These are phyloP conservation scores for Fomitopsis serialis DNA, from an alignment of 768 basidiomycete genomes.

Conservation along the genomic window DNA sequence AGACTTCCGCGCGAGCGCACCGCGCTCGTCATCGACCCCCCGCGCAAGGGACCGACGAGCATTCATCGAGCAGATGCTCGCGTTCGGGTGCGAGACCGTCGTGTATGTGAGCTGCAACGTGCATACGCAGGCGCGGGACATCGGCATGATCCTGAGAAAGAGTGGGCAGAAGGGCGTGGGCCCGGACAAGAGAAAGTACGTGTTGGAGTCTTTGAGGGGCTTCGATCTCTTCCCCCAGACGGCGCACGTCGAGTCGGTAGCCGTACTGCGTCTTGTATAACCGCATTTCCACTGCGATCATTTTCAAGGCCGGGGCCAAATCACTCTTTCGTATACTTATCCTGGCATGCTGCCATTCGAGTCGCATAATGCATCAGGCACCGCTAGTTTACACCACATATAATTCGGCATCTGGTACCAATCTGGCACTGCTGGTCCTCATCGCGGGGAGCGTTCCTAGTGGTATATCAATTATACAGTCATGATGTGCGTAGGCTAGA, in stretches of 20 bases:
- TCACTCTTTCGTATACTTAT: too few relatives aligned
- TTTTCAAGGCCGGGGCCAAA: too few relatives aligned
- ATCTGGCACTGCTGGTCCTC: too few relatives aligned
- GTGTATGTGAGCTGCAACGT: slow-evolving; percentile 96
- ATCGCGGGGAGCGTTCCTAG: neutral
- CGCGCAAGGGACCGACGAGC: slow-evolving; percentile 90
- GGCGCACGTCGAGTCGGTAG: slow-evolving; percentile 73
- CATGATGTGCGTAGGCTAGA: neutral
- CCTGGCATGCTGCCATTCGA: too few relatives aligned
- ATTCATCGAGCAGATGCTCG: slow-evolving; percentile 74
- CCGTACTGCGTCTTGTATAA: slow-evolving; percentile 49
- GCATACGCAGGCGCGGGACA: slow-evolving; percentile 86
- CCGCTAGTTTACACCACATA: too few relatives aligned
- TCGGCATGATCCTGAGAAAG: slow-evolving; percentile 60
- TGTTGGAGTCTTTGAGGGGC: slow-evolving; percentile 77
- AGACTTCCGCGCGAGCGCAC: slow-evolving; percentile 59
- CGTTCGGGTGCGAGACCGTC: slow-evolving; percentile 59
- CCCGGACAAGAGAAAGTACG: slow-evolving; percentile 44
- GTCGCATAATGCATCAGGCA: too few relatives aligned
- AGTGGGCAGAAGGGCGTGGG: slow-evolving; percentile 25
- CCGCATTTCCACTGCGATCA: too few relatives aligned
- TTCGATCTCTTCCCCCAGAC: slow-evolving; percentile 98
- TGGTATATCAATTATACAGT: neutral
- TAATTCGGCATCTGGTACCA: too few relatives aligned
- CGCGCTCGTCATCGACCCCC: slow-evolving; percentile 82